phyloP scores from a whole-genome alignment of 179 eudicot species.

The Dionaea muscipula region DNA sequence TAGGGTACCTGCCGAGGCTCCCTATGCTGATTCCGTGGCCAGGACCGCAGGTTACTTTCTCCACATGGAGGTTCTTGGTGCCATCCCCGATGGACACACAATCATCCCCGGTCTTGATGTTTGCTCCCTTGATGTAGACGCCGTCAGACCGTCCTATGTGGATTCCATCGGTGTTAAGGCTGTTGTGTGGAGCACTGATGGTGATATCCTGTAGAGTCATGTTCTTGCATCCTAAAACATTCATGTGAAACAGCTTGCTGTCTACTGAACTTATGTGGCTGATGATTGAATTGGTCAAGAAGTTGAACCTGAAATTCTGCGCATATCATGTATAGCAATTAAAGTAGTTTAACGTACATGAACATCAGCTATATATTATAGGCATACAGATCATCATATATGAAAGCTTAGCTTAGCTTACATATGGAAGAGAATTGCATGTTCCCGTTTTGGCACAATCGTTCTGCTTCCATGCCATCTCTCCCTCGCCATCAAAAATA shows the following conservation, averaged over 20 bases:
- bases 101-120: constrained; percentile 38
- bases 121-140: constrained; percentile 13
- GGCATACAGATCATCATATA: background rate
- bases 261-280: constrained; percentile 27
- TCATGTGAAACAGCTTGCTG: constrained; percentile 40
- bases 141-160: constrained; percentile 34
- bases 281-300: constrained; percentile 20
- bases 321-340: background rate
- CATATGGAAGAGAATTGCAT: constrained; percentile 29
- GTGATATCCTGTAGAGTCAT: constrained; percentile 18
- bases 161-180: constrained; percentile 49
- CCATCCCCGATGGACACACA: constrained; percentile 45
- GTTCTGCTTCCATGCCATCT: constrained; percentile 26
- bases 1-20: constrained; percentile 29
- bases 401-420: constrained; percentile 11
- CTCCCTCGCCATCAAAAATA: constrained; percentile 36
- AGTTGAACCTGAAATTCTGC: constrained; percentile 34
- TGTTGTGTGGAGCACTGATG: constrained; percentile 23
- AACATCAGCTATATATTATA: background rate
- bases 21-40: constrained; percentile 48
- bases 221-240: constrained; percentile 23
- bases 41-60: constrained; percentile 34
- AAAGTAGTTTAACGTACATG: too few relatives aligned
- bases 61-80: constrained; percentile 15
- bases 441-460: constrained; percentile 23